Evolutionary conservation across 371 early-diverging fungal species (phyloP), one percentile per base, ranked within the genome.

Genomic region (Saksenaea oblongispora): DNA sequence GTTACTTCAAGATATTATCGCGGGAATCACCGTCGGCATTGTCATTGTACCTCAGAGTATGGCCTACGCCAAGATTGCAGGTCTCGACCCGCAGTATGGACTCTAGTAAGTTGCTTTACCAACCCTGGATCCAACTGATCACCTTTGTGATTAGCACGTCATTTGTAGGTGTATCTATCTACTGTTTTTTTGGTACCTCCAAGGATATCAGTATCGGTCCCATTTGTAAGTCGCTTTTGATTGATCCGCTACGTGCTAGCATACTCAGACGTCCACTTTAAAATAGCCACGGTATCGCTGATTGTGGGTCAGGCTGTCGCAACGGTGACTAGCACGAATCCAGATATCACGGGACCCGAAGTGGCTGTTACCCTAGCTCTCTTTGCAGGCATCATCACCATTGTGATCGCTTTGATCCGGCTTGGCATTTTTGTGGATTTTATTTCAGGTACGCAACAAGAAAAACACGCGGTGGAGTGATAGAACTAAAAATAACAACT

Each of bases 21-120:
- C 96, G 5, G 97, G 95, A 17, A 54, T 91, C 26, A 95, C 96
- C 1, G 92, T 95, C 28, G 95, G 93, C 5, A 79, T 91, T 31
- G 83, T 96, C 8, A 84, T 93, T 13, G 87, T 96, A 13, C 96
- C 95, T n/a, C 96, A 96, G 71, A 83, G 88, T 14, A 88, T 93
- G 80, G 92, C 89, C 11, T 91, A 93, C 65, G 89, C 97, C 31
- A 93, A 89, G 72, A 74, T 96, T 14, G 95, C 94, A 4, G 78
- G 73, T 17, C 80, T 96, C 11, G 89, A 91, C 28, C 86, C 70
- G 10, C 70, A 69, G 17, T 69, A 69, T 54, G 70, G 70, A 1
- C 42, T 69, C n/a, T 69, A 69, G 70, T 69, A 65, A 47, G 70
- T 70, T 22, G n/a, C n/a, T n/a, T n/a, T n/a, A n/a, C n/a, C n/a